These are phyloP conservation scores for Entomortierella beljakovae DNA, from an alignment of 192 early-diverging fungal genomes.

Conservation along the genomic window DNA sequence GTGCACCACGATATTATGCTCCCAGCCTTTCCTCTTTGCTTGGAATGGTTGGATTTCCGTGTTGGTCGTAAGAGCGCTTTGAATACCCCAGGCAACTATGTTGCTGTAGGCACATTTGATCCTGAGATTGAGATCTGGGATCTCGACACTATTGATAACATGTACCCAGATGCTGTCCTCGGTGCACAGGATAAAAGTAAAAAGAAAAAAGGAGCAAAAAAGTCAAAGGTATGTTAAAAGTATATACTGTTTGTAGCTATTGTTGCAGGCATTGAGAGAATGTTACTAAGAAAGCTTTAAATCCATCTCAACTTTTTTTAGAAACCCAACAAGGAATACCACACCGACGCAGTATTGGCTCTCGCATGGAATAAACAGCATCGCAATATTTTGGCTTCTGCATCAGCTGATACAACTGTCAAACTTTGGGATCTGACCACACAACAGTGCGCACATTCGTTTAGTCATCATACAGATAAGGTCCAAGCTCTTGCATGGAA, in stretches of 20 bases:
- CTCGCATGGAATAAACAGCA: constrained; percentile 93
- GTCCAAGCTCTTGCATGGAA: constrained; percentile 95
- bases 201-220: constrained; percentile 62
- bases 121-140: constrained; percentile 99
- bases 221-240: constrained; percentile 58
- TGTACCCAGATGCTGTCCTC: constrained; percentile 92
- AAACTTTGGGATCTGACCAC: constrained; percentile 97
- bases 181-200: constrained; percentile 71
- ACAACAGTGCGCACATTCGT: constrained; percentile 79
- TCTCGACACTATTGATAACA: constrained; percentile 89
- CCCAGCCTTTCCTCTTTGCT: constrained; percentile 92
- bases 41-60: constrained; percentile 97
- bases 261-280: not conserved
- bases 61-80: constrained; percentile 71
- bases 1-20: constrained; percentile 99
- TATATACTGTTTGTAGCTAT: not conserved
- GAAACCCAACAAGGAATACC: constrained; percentile 80
- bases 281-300: not conserved
- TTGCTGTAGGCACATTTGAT: constrained; percentile 97
- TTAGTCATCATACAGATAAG: constrained; percentile 88
- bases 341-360: constrained; percentile 95
- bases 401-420: constrained; percentile 96
- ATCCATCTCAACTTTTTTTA: not conserved
- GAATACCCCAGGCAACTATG: constrained; percentile 81
- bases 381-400: constrained; percentile 82